Evolutionary conservation across 176 grass and related monocot genomes (phyloP).

Genomic region (Raddia guianensis): DNA sequence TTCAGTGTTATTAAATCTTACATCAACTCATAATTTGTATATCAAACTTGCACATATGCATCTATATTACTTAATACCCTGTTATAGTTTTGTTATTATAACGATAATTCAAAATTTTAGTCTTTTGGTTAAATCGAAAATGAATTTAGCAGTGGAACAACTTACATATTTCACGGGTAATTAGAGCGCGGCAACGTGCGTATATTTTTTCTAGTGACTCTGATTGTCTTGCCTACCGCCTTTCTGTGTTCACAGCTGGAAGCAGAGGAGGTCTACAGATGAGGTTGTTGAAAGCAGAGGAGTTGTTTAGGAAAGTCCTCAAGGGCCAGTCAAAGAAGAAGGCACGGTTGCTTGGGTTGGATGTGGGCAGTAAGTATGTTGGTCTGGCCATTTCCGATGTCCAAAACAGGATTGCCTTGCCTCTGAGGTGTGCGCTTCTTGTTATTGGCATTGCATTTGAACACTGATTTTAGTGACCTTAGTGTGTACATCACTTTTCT

Average conservation of each 20-base stretch:
- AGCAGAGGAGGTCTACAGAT: slow-evolving; percentile 41
- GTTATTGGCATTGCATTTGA: background rate
- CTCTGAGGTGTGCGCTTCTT: slow-evolving; percentile 61
- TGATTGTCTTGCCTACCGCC: background rate
- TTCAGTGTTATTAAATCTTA: too few relatives aligned
- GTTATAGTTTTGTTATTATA: too few relatives aligned
- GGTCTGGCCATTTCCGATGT: slow-evolving; percentile 75
- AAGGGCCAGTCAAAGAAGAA: slow-evolving; percentile 32
- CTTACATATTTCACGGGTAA: too few relatives aligned
- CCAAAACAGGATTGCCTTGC: slow-evolving; percentile 61
- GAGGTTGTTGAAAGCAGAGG: slow-evolving; percentile 65
- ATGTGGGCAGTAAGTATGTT: slow-evolving; percentile 87
- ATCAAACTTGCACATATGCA: too few relatives aligned
- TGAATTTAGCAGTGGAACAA: too few relatives aligned
- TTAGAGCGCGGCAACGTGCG: too few relatives aligned
- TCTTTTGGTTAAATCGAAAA: too few relatives aligned
- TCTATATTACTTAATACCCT: too few relatives aligned
- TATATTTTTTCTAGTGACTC: too few relatives aligned
- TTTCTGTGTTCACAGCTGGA: background rate
- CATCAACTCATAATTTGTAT: too few relatives aligned
- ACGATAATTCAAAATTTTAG: too few relatives aligned
- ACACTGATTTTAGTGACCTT: background rate
- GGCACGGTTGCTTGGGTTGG: slow-evolving; percentile 68
- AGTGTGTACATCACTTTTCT: background rate
- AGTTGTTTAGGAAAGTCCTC: slow-evolving; percentile 68